Evolutionary conservation across 768 basidiomycete genomes (phyloP), one percentile per base, ranked within the genome.

Genomic region (Obba rivulosa): DNA sequence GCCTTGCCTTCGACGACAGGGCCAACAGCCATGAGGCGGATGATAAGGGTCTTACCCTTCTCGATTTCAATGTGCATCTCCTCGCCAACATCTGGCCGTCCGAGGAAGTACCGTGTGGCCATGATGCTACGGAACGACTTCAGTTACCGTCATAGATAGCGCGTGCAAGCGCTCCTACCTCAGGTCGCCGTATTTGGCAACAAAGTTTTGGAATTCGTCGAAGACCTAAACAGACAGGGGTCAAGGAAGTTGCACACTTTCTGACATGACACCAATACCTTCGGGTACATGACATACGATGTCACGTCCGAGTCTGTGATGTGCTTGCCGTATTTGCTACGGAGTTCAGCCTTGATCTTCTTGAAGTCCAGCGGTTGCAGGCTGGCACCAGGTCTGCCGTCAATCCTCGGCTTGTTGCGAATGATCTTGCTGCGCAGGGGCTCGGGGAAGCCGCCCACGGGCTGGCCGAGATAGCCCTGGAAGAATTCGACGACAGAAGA

Each of bases 381-480:
- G n/a, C 76, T 80, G 34, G 85, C 77, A 54, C 96, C 96, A 20
- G 96, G 96, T 52, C 96, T 87, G 39, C 81, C 87, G 59, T 98
- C 92, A 62, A 98, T 95, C 67, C 90, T 81, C 39, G 86, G 83
- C 69, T 93, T 94, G 69, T 92, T 83, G 60, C 96, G 83, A 64
- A 98, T 99, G 62, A 99, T 79, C 56, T 83, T 79, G 54, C 83
- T 78, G 55, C 96, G 91, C 54, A 99, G 72, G 35, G 95, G 93
- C 66, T 99, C 96, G 49, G 96, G 96, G 87, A 98, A 98, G 41
- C 96, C 95, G 64, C 93, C 96, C 62, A 91, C 87, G 47, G 96
- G 96, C 64, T 97, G 92, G 25, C 96, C 95, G 54, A 99, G 88
- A 70, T 93, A 95, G 16, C 96, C 96, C 66, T 97, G 94, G 92